Evolutionary conservation across 257 asterid genomes (phyloP).

Genomic region (Phtheirospermum japonicum): DNA sequence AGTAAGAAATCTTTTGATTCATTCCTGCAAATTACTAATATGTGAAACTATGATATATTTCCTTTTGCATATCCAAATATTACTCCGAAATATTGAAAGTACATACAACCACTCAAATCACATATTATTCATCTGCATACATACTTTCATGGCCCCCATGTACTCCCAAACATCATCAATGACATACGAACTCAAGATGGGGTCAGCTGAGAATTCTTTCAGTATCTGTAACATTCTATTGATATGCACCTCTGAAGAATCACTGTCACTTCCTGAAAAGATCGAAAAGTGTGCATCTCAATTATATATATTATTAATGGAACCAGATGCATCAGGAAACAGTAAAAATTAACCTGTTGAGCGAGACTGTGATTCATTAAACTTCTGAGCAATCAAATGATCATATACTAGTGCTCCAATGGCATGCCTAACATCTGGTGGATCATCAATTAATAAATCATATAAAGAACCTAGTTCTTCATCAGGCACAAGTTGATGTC

Average conservation of each 20-base stretch:
- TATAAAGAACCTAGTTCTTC: constrained; percentile 94
- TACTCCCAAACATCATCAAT: constrained; percentile 99
- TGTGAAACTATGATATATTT: constrained; percentile 7
- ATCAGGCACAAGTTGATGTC: constrained; percentile 97
- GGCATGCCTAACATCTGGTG: constrained; percentile 94
- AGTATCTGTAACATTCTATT: constrained; percentile 86
- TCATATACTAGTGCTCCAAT: constrained; percentile 92
- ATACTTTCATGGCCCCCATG: constrained; percentile 98
- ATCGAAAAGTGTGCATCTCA: constrained; percentile 8
- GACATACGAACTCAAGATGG: constrained; percentile 81
- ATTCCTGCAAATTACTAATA: constrained; percentile 15
- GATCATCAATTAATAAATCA: constrained; percentile 91
- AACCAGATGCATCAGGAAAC: constrained; percentile 26
- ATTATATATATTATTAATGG: background rate
- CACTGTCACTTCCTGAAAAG: constrained; percentile 59
- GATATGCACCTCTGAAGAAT: constrained; percentile 78
- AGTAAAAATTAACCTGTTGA: constrained; percentile 56
- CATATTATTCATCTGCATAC: constrained; percentile 25
- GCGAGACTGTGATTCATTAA: constrained; percentile 68
- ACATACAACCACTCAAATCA: constrained; percentile 12
- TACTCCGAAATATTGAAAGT: constrained; percentile 11
- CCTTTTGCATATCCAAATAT: constrained; percentile 9
- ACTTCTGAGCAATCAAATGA: constrained; percentile 94
- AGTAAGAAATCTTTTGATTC: constrained; percentile 11
- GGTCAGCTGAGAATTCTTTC: constrained; percentile 86